Evolutionary conservation across 495 filamentous ascomycete species (phyloP), one percentile per base, ranked within the genome.

Genomic region (Xylaria intraflava): DNA sequence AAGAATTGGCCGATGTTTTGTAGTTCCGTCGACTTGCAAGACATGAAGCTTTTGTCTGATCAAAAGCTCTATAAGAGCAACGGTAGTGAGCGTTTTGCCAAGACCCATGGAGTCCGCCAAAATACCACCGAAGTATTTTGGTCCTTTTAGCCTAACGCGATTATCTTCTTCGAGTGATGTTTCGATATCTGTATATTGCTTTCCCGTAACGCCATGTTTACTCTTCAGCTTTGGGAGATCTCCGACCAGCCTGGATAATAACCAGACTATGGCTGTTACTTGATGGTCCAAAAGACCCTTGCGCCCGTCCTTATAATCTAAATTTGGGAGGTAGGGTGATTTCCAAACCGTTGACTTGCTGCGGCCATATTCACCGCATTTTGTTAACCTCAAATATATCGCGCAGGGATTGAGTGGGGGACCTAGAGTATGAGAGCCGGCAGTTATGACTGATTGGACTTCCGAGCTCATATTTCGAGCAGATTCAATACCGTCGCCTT

Each of bases 31-130:
- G 11, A 46, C 17, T 3, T 6, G 10, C 6, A 7, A 6, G n/a
- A 44, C 44, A 33, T 63, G 59, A 0, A 66, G 27, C n/a, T 44
- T 43, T 19, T 66, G 63, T 3, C 40, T 41, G 3, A 57, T 51
- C 11, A 66, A 30, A 2, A 66, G 46, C 3, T 61, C 56, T 4
- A 64, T 8, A 3, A 51, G 47, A 12, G 63, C 58, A 26, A 66
- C 56, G 0, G 58, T 61, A 0, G 52, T 57, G 4, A 96, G 73
- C 0, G 91, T 96, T 68, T 96, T 96, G 5, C 91, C 91, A 10
- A 96, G 72, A 2, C 91, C 91, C 91, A 96, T 95, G 49, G 95
- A 92, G 64, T 96, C 91, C 6, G 89, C 89, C 2, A 95, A 70
- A 31, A 96, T 90, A 23, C 88, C 90, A 46, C 90, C 91, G 8